phyloP scores from a whole-genome alignment of 371 early-diverging fungal species.

The Dentiscutata heterogama region DNA sequence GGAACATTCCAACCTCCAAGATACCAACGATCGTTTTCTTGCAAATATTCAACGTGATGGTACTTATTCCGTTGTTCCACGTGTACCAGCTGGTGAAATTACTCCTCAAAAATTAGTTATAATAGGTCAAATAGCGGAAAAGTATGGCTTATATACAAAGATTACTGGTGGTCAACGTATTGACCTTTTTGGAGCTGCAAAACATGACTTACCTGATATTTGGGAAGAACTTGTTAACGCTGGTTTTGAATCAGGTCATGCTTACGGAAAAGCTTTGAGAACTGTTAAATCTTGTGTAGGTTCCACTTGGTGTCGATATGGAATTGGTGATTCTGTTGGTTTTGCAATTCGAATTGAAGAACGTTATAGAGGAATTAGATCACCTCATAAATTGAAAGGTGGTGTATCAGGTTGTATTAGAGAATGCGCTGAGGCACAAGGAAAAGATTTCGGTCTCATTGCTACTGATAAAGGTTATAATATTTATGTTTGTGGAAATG shows the following conservation, averaged over 20 bases:
- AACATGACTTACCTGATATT: conserved; percentile 70
- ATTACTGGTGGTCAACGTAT: conserved; percentile 76
- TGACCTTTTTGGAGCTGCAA: conserved; percentile 74
- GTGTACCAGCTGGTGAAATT: conserved; percentile 75
- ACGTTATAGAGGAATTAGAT: conserved; percentile 73
- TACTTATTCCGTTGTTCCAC: conserved; percentile 74
- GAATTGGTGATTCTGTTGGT: conserved; percentile 74
- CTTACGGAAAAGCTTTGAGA: conserved; percentile 77
- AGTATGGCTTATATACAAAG: conserved; percentile 72
- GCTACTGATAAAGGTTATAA: conserved; percentile 80
- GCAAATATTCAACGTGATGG: conserved; percentile 80
- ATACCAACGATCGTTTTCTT: conserved; percentile 78
- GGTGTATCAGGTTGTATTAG: conserved; percentile 73
- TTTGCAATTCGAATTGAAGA: conserved; percentile 73
- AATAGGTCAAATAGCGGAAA: conserved; percentile 69
- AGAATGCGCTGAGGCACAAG: conserved; percentile 79
- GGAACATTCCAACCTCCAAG: conserved; percentile 66
- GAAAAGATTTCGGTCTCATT: conserved; percentile 61
- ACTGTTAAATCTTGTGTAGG: conserved; percentile 81
- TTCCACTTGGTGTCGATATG: conserved; percentile 76
- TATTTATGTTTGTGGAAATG: conserved; percentile 76
- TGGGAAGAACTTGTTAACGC: conserved; percentile 72
- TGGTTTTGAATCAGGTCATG: conserved; percentile 77
- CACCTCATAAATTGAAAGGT: conserved; percentile 75
- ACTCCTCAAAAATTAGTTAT: conserved; percentile 72